Base-by-base conservation (phyloP, 2,329 filamentous ascomycete genomes). In the Pseudopyrenochaeta lycopersici region DNA sequence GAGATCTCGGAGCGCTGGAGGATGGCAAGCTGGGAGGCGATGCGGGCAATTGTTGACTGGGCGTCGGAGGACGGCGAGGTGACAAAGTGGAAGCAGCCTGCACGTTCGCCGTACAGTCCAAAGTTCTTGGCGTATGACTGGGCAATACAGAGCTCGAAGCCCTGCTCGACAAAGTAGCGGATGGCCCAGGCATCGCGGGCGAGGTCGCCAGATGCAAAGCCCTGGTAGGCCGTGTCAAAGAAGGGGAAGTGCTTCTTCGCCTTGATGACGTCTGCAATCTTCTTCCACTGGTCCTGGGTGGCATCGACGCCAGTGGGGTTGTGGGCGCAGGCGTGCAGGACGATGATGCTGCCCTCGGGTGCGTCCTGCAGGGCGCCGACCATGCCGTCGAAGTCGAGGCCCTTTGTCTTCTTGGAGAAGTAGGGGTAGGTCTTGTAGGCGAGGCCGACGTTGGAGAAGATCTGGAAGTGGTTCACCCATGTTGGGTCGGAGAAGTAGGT, bases 401-500 rank as follows among this genome's bases (percentile, higher is more conserved):
- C 93, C 76, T 92, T 93, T 63, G 93, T 97, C 74, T 90, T 76
- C 75, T 91, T 87, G 76, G 88, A 89, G 81, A 97, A 99, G 84
- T 99, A 99, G 44, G 94, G 95, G 81, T 99, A 99, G 63, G 86
- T 86, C 65, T 88, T 88, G 68, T 92, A 86, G 30, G 86, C 81
- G 27, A 98, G 82, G 67, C 85, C 84, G 72, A 97, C 92, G 74
- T 98, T 98, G 78, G 83, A 86, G 82, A 99, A 97, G 83, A 99
- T 97, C 79, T 98, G 95, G 81, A 96, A 89, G 87, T 99, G 95
- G 82, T 99, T 99, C 66, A 90, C 92, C 95, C 95, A 99, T 58
- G 95, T 99, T 47, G 95, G 95, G 77, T 90, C 90, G 71, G 92
- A 97, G 77, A 98, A 84, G 84, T 97, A 97, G 79, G 96, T 86